Conservation (phyloP, 2,329 filamentous ascomycete species). For the Pezicula radicicola region DNA sequence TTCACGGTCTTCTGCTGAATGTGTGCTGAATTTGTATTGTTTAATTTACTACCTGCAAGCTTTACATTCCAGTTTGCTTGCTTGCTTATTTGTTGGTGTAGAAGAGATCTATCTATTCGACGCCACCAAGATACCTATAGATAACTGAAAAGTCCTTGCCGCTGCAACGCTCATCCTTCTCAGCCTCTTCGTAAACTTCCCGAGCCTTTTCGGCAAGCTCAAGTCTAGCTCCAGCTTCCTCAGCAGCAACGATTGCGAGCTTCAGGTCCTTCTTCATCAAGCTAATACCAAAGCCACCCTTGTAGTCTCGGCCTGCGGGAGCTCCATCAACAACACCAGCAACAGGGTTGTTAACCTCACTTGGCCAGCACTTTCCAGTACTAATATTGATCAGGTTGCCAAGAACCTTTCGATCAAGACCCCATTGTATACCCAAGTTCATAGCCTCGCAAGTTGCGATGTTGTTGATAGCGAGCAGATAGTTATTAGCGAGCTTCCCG, state of each 20-base stretch:
- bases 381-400: constrained; percentile 88
- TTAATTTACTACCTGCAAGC: too few relatives aligned
- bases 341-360: constrained; percentile 93
- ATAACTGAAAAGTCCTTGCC: constrained; percentile 81
- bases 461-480: constrained; percentile 91
- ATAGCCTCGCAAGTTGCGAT: constrained; percentile 58
- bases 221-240: constrained; percentile 63
- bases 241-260: constrained; percentile 69
- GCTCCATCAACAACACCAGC: constrained; percentile 75
- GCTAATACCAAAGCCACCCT: constrained; percentile 72
- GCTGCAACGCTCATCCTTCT: constrained; percentile 56
- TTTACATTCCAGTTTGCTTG: too few relatives aligned
- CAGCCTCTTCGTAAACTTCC: constrained; percentile 66
- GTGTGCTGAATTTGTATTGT: too few relatives aligned
- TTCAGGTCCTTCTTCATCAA: constrained; percentile 80
- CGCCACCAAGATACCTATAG: constrained; percentile 62
- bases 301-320: constrained; percentile 73
- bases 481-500: constrained; percentile 96
- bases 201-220: constrained; percentile 61
- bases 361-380: constrained; percentile 95
- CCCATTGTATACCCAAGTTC: constrained; percentile 53
- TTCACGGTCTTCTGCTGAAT: too few relatives aligned
- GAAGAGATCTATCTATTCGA: constrained; percentile 2
- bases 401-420: constrained; percentile 58
- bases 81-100: too few relatives aligned